Evolutionary conservation across 306 rosid genomes (phyloP).

Genomic region (Hylodesmum podocarpum): DNA sequence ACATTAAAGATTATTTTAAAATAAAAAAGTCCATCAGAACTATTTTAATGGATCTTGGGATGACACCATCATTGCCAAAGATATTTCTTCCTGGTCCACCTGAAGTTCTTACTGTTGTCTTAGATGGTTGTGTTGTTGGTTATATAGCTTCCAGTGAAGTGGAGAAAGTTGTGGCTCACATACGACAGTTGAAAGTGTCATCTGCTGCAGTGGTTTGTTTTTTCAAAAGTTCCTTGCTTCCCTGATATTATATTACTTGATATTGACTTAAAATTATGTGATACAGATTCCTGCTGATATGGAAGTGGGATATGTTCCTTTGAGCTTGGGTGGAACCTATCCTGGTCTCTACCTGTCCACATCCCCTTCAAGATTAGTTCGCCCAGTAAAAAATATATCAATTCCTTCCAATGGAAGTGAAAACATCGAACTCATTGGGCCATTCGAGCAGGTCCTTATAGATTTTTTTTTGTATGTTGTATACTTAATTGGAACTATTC

Average conservation of each 20-base stretch:
- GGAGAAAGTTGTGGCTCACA: conserved; percentile 82
- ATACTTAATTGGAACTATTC: background rate
- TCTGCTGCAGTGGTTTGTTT: conserved; percentile 62
- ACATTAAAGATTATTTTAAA: conserved; percentile 55
- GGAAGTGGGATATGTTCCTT: conserved; percentile 93
- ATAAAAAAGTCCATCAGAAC: conserved; percentile 49
- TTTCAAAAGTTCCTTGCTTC: conserved; percentile 10
- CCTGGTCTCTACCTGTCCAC: conserved; percentile 89
- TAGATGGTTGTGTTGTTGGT: conserved; percentile 89
- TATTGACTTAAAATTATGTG: conserved; percentile 24
- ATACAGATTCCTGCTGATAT: conserved; percentile 84
- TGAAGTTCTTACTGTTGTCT: conserved; percentile 63
- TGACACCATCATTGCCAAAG: conserved; percentile 66
- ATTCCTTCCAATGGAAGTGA: conserved; percentile 53
- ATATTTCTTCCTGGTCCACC: conserved; percentile 77
- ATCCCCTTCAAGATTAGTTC: conserved; percentile 78
- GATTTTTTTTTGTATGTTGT: background rate
- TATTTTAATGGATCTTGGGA: conserved; percentile 63
- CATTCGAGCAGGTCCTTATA: conserved; percentile 86
- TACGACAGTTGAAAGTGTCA: conserved; percentile 68
- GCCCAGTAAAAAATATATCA: conserved; percentile 84
- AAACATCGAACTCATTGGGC: conserved; percentile 82
- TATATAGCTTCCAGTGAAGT: conserved; percentile 59
- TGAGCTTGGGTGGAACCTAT: conserved; percentile 88
- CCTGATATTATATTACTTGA: conserved; percentile 5